These are phyloP conservation scores for Cytospora piceicola DNA, from an alignment of 2,329 filamentous ascomycete genomes.

Conservation along the genomic window DNA sequence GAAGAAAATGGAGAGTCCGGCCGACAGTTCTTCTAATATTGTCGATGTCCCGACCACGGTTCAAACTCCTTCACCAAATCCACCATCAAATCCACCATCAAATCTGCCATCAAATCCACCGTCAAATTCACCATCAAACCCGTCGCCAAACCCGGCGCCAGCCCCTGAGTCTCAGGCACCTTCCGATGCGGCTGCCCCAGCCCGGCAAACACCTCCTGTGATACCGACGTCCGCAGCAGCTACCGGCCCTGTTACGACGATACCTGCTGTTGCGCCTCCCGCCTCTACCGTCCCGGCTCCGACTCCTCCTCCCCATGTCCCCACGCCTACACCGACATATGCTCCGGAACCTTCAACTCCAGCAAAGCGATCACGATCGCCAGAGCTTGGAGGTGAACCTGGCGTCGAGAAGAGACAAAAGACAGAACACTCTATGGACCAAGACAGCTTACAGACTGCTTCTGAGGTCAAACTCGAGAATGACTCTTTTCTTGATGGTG, in stretches of 20 bases:
- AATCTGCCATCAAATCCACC: background rate
- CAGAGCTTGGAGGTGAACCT: constrained; percentile 20
- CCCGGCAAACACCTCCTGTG: background rate
- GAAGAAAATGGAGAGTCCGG: background rate
- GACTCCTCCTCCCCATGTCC: background rate
- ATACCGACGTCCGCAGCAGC: constrained; percentile 11
- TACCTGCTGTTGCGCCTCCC: constrained; percentile 18
- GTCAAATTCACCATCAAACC: background rate
- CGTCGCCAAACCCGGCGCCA: background rate
- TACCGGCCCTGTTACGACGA: constrained; percentile 3
- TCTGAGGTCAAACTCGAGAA: constrained; percentile 25
- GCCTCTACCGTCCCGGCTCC: constrained; percentile 1
- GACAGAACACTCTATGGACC: constrained; percentile 21
- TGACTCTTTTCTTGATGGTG: constrained; percentile 25
- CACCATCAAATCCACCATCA: background rate
- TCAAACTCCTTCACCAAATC: background rate
- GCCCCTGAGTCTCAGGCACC: background rate
- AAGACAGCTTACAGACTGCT: background rate
- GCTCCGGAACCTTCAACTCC: constrained; percentile 9
- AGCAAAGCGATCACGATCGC: constrained; percentile 27
- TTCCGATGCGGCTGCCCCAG: background rate
- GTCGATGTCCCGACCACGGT: background rate
- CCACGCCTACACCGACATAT: constrained; percentile 12
- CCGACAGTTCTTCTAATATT: background rate
- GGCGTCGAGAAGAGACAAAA: constrained; percentile 29